These are phyloP conservation scores for Debaryomycetaceae sp. DNA, from an alignment of 1,139 yeast genomes.

Conservation along the genomic window DNA sequence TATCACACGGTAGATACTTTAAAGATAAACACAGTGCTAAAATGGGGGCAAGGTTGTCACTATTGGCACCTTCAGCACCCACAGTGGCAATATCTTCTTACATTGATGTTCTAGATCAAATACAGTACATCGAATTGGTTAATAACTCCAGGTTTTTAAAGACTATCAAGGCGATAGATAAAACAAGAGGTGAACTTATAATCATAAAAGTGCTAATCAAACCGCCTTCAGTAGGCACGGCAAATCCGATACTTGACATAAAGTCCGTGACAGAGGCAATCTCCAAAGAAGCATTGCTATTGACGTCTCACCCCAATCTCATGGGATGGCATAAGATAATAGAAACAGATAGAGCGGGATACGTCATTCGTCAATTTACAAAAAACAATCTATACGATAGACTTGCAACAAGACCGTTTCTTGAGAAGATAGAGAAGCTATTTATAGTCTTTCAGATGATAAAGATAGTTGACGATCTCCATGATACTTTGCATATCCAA, in stretches of 20 bases:
- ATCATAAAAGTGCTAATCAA: slow-evolving; percentile 81
- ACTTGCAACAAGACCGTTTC: slow-evolving; percentile 81
- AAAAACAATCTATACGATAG: slow-evolving; percentile 81
- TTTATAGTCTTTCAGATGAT: slow-evolving; percentile 84
- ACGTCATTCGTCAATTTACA: slow-evolving; percentile 77
- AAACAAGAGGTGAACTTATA: slow-evolving; percentile 57
- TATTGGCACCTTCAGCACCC: slow-evolving; percentile 85
- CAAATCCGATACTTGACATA: slow-evolving; percentile 29
- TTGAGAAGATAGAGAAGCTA: slow-evolving; percentile 74
- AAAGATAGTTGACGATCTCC: slow-evolving; percentile 59
- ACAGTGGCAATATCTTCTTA: slow-evolving; percentile 91
- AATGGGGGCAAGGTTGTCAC: slow-evolving; percentile 87
- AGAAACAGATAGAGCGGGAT: slow-evolving; percentile 92
- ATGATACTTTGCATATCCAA: slow-evolving; percentile 48
- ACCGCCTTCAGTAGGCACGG: slow-evolving; percentile 47
- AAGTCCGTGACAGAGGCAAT: slow-evolving; percentile 30
- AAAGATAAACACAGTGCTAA: background rate
- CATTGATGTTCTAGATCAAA: slow-evolving; percentile 68
- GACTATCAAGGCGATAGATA: slow-evolving; percentile 72
- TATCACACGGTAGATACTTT: background rate
- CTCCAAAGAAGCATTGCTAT: slow-evolving; percentile 32
- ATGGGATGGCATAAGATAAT: slow-evolving; percentile 70
- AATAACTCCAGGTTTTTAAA: slow-evolving; percentile 81
- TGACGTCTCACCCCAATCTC: slow-evolving; percentile 57
- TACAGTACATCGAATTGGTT: slow-evolving; percentile 69